Conservation (phyloP, 176 grass and related monocot species). For the Cenchrus purpureus region DNA sequence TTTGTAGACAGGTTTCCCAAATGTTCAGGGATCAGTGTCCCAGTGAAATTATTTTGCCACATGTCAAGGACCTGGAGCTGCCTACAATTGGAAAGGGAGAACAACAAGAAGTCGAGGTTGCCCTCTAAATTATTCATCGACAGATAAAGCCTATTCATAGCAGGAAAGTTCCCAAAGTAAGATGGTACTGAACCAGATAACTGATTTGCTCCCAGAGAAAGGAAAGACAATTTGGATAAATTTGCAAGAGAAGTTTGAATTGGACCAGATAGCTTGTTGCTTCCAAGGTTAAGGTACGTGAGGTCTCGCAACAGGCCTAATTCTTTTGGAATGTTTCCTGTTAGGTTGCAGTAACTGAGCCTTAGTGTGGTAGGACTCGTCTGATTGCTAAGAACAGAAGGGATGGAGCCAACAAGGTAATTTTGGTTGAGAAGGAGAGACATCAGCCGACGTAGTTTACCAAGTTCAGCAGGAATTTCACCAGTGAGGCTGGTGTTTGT, state of each 20-base stretch:
- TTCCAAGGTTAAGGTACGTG: not conserved
- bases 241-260: conserved; percentile 1
- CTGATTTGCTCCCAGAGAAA: not conserved
- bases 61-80: not conserved
- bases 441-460: not conserved
- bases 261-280: not conserved
- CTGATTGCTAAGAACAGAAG: not conserved
- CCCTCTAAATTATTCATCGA: not conserved
- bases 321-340: not conserved
- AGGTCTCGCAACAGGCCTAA: too few species aligned
- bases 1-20: conserved; percentile 2
- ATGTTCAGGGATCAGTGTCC: not conserved
- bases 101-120: not conserved
- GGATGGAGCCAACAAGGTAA: not conserved
- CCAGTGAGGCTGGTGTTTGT: not conserved
- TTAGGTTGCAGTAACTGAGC: not conserved
- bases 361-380: conserved; percentile 23
- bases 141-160: not conserved
- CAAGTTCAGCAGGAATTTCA: not conserved
- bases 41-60: not conserved
- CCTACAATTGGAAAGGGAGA: not conserved
- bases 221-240: not conserved
- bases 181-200: conserved; percentile 1
- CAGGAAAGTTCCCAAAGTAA: not conserved
- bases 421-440: not conserved